Conservation (phyloP, 495 filamentous ascomycete species). For the Penicillium odoratum region DNA sequence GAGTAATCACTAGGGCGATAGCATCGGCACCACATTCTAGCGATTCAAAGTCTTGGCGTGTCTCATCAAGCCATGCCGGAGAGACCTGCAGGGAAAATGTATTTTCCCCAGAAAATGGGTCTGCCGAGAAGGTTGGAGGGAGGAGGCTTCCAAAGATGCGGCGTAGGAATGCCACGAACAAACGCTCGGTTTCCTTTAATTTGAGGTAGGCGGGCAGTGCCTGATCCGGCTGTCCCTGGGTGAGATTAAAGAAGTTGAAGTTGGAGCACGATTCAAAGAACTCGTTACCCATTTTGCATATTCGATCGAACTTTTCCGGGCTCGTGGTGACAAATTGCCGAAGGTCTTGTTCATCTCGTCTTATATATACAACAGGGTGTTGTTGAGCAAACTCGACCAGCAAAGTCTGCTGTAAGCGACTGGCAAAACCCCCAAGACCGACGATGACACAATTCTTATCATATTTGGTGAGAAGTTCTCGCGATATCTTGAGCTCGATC, state of each 20-base stretch:
- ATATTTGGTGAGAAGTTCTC: constrained; percentile 55
- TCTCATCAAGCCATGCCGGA: constrained; percentile 49
- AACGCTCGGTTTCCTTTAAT: constrained; percentile 43
- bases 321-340: constrained; percentile 13
- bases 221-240: constrained; percentile 13
- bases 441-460: constrained; percentile 63
- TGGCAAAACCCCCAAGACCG: constrained; percentile 32
- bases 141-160: constrained; percentile 29
- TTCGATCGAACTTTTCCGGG: constrained; percentile 50
- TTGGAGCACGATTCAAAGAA: constrained; percentile 61
- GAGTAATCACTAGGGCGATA: constrained; percentile 58
- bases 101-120: constrained; percentile 28
- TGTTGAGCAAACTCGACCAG: constrained; percentile 33
- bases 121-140: constrained; percentile 11
- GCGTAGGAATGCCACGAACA: constrained; percentile 27
- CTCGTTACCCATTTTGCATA: constrained; percentile 43
- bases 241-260: constrained; percentile 69
- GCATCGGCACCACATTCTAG: constrained; percentile 62
- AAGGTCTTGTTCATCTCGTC: constrained; percentile 57
- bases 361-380: constrained; percentile 67
- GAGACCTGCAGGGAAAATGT: constrained; percentile 59
- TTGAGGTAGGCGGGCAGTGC: constrained; percentile 18
- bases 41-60: constrained; percentile 52
- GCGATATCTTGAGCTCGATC: constrained; percentile 56
- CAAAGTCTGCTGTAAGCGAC: constrained; percentile 18